phyloP scores from a whole-genome alignment of 2,329 filamentous ascomycete species.

The Sclerotinia spermophila region DNA sequence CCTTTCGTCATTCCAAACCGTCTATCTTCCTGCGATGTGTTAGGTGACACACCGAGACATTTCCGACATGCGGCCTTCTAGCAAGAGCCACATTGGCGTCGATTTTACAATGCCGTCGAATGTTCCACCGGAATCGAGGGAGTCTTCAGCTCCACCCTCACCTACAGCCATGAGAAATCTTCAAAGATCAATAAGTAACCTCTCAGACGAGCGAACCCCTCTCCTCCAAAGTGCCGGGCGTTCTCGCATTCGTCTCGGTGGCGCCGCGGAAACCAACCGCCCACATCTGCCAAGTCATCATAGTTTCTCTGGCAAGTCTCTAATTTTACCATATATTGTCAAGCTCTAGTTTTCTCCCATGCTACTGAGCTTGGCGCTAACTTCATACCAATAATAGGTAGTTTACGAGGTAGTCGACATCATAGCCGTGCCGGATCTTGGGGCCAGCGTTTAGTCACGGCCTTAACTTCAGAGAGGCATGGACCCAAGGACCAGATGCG shows the following conservation, averaged over 20 bases:
- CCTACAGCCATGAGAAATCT: constrained; percentile 17
- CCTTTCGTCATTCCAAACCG: neutral
- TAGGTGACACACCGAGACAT: constrained; percentile 19
- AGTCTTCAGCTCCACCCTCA: constrained; percentile 16
- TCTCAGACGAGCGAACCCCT: constrained; percentile 33
- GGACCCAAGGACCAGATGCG: constrained; percentile 42
- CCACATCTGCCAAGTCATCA: constrained; percentile 31
- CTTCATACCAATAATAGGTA: constrained; percentile 27
- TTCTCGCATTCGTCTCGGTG: constrained; percentile 32
- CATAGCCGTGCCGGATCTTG: constrained; percentile 57
- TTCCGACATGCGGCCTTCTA: constrained; percentile 12
- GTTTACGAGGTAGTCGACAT: constrained; percentile 32
- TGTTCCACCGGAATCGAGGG: constrained; percentile 14
- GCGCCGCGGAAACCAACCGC: constrained; percentile 23
- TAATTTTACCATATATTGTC: neutral
- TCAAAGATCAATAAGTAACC: constrained; percentile 16
- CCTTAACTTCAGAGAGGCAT: constrained; percentile 52
- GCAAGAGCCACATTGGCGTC: constrained; percentile 10
- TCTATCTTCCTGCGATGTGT: constrained; percentile 9
- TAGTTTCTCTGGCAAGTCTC: constrained; percentile 29
- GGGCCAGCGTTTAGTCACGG: constrained; percentile 59
- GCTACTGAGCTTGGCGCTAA: neutral
- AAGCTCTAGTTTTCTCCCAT: neutral
- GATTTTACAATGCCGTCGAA: constrained; percentile 16
- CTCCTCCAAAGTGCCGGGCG: constrained; percentile 29